Evolutionary conservation across 306 rosid species (phyloP).

Genomic region (Cotoneaster glaucophyllus): DNA sequence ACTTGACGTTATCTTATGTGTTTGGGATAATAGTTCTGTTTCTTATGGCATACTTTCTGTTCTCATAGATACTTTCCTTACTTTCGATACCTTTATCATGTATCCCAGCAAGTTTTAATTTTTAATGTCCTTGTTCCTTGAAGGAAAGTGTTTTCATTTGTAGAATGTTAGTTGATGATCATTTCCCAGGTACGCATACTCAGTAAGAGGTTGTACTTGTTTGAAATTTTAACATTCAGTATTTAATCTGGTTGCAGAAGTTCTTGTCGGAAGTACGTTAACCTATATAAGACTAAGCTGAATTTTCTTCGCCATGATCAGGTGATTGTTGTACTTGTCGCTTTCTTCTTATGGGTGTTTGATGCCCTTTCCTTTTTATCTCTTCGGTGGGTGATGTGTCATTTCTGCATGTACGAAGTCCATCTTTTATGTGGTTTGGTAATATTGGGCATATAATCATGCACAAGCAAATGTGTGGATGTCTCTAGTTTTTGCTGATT

Average conservation of each 20-base stretch:
- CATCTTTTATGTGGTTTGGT: neutral
- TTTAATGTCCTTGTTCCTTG: neutral
- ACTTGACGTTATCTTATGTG: neutral
- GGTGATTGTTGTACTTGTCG: conserved; percentile 33
- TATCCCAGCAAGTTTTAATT: neutral
- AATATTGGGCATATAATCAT: neutral
- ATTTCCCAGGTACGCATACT: neutral
- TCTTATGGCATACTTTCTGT: neutral
- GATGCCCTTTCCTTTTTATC: too few relatives aligned
- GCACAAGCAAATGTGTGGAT: neutral
- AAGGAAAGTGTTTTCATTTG: neutral
- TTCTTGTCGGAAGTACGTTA: conserved; percentile 68
- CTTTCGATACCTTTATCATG: too few relatives aligned
- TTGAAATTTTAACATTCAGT: neutral
- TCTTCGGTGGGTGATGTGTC: neutral
- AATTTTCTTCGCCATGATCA: conserved; percentile 74
- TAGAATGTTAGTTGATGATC: neutral
- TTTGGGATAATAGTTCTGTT: neutral
- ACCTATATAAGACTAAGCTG: conserved; percentile 71
- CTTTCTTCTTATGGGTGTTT: neutral
- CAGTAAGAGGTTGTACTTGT: too few relatives aligned
- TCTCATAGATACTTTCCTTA: too few relatives aligned
- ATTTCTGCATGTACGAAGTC: neutral
- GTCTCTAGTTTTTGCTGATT: neutral
- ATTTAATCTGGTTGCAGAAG: conserved; percentile 43